These are phyloP conservation scores for Alternaria triticimaculans DNA, from an alignment of 2,329 filamentous ascomycete species.

Conservation along the genomic window DNA sequence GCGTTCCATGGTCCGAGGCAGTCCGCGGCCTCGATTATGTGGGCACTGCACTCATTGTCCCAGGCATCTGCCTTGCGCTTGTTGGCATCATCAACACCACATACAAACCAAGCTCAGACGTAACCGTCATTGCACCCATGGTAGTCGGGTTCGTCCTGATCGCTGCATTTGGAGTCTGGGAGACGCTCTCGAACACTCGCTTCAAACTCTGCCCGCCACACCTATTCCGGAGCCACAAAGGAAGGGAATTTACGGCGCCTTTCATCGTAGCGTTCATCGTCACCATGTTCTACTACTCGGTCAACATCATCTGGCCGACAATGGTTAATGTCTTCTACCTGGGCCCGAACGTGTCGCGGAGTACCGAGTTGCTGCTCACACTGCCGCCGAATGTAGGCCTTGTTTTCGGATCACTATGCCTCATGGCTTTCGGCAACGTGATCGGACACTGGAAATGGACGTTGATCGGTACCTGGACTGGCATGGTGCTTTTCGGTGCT, in stretches of 20 bases:
- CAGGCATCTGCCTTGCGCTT: constrained; percentile 35
- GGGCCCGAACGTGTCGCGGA: constrained; percentile 34
- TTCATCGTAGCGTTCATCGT: constrained; percentile 56
- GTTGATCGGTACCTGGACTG: constrained; percentile 51
- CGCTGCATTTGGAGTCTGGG: constrained; percentile 45
- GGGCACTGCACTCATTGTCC: constrained; percentile 36
- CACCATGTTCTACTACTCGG: constrained; percentile 62
- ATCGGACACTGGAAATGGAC: constrained; percentile 58
- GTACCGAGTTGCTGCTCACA: constrained; percentile 50
- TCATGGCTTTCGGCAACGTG: constrained; percentile 52
- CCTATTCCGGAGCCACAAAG: constrained; percentile 55
- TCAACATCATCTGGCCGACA: constrained; percentile 55
- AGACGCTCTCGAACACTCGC: constrained; percentile 33
- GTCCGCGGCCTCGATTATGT: constrained; percentile 42
- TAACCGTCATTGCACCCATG: constrained; percentile 41
- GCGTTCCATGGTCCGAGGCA: constrained; percentile 30
- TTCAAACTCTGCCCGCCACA: constrained; percentile 49
- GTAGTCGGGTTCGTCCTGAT: constrained; percentile 44
- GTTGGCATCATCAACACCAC: constrained; percentile 46
- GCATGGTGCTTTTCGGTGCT: constrained; percentile 59
- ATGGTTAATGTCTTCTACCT: constrained; percentile 58
- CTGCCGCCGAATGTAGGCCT: constrained; percentile 58
- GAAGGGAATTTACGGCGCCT: constrained; percentile 58
- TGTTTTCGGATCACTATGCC: constrained; percentile 50
- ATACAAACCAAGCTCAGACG: constrained; percentile 29